Percentiles rank a stretch among this genome's conserved stretches.
Evolutionary conservation across 129 eudicot species (phyloP).

Genomic region (Gnaphalium uliginosum): DNA sequence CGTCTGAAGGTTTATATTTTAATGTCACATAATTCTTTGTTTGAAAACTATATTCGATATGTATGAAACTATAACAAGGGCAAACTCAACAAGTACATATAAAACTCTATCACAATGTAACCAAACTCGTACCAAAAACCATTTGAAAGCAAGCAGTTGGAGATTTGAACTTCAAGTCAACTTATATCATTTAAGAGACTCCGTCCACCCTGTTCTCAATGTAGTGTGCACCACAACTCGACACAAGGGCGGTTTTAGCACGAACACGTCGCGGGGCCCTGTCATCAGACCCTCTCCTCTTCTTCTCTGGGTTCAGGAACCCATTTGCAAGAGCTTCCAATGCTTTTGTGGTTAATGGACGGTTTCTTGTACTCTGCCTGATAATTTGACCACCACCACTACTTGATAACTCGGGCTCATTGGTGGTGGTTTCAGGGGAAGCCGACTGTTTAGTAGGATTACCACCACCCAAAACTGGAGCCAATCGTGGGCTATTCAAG

Average conservation of each 20-base stretch:
- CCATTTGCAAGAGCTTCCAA: slow-evolving; percentile 50
- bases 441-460: background rate
- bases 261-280: slow-evolving; percentile 34
- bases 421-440: background rate
- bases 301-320: slow-evolving; percentile 27
- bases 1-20: background rate
- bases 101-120: background rate
- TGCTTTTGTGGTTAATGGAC: slow-evolving; percentile 50
- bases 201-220: slow-evolving; percentile 1
- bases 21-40: too few species aligned
- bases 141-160: background rate
- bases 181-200: background rate
- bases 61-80: background rate
- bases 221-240: slow-evolving; percentile 4
- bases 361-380: slow-evolving; percentile 55
- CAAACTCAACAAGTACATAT: background rate
- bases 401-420: background rate
- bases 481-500: slow-evolving; percentile 43
- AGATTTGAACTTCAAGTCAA: background rate
- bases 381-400: slow-evolving; percentile 21
- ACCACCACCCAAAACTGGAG: slow-evolving; percentile 21
- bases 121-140: background rate
- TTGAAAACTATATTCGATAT: background rate
- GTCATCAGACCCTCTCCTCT: slow-evolving; percentile 22
- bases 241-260: slow-evolving; percentile 18